Evolutionary conservation across 1,284 basidiomycete genomes (phyloP), one percentile per base, ranked within the genome.

Genomic region (Ganoderma resinaceum): DNA sequence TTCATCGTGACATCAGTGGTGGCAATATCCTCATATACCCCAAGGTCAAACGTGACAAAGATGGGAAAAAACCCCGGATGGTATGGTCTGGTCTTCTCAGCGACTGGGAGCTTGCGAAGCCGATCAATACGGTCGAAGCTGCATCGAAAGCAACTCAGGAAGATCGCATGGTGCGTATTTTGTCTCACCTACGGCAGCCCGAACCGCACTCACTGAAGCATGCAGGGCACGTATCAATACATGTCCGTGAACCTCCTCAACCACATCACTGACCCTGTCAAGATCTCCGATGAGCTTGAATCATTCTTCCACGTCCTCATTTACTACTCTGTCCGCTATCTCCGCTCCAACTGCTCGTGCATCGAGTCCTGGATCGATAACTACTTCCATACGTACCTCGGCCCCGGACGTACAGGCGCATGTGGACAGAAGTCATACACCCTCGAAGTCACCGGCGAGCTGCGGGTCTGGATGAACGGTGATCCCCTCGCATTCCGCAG

Each of bases 51-150:
- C 33, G 29, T 9, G 20, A 23, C 18, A 3, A 2, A 1, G 35
- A 46, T 2, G 35, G 59, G 12, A 2, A 35, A 8, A 43, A 61
- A 8, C 31, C 29, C 3, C 8, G 7, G 8, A 61, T 67, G 12
- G 33, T 20, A 2, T 66, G 67, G 61, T 6, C 16, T 2, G 70
- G 70, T 2, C 2, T 69, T 1, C 59, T 72, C 20, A 59, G 43
- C 35, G 71, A 72, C 42, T 70, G 68, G 71, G 68, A 72, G 35
- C 62, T 70, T 7, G 61, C 70, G 7, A 69, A 66, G 37, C n/a
- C 33, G 6, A 33, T 67, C 16, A 14, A 29, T 6, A 29, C 42
- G n/a, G 11, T 18, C 0, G 53, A 55, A 29, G 53, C 7, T 16
- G 31, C 31, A 9, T 55, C 53, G 8, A 55, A n/a, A 5, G 58